Evolutionary conservation across 2,329 filamentous ascomycete genomes (phyloP).

Genomic region (Zopfia rhizophila): DNA sequence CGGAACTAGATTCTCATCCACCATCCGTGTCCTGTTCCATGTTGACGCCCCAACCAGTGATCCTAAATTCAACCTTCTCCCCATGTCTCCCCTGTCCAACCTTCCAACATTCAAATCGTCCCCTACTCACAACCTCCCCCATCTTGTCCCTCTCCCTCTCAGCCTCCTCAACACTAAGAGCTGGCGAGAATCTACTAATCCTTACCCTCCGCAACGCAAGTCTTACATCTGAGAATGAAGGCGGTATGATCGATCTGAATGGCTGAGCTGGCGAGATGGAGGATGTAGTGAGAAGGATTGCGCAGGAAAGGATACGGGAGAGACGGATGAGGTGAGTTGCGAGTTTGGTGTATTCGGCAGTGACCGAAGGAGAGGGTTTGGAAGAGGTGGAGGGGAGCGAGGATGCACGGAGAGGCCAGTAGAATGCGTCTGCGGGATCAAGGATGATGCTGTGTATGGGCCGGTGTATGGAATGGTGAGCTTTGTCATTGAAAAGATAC

Average conservation of each 20-base stretch:
- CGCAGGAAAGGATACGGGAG: conserved; percentile 21
- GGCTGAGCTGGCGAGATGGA: conserved; percentile 17
- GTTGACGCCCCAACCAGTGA: too few species aligned
- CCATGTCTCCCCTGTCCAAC: conserved; percentile 27
- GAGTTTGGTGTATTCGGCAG: conserved; percentile 26
- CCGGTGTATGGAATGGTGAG: conserved; percentile 60
- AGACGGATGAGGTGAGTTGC: conserved; percentile 24
- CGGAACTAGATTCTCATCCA: too few species aligned
- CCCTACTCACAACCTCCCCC: conserved; percentile 49
- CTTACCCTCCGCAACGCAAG: conserved; percentile 46
- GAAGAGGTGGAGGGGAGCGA: background rate
- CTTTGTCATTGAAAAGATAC: conserved; percentile 59
- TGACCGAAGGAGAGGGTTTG: conserved; percentile 20
- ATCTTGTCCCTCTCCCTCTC: conserved; percentile 45
- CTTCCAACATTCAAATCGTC: conserved; percentile 48
- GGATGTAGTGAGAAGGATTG: conserved; percentile 24
- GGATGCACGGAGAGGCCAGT: conserved; percentile 61
- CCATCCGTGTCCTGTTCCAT: conserved; percentile 20
- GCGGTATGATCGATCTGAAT: conserved; percentile 1
- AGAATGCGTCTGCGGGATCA: conserved; percentile 66
- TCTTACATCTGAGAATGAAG: conserved; percentile 30
- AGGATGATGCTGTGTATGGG: conserved; percentile 63
- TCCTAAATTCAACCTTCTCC: conserved; percentile 41
- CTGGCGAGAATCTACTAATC: conserved; percentile 50
- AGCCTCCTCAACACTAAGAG: conserved; percentile 52